Base-by-base conservation (phyloP, 2,329 filamentous ascomycete species). In the Hirsutella rhossiliensis region DNA sequence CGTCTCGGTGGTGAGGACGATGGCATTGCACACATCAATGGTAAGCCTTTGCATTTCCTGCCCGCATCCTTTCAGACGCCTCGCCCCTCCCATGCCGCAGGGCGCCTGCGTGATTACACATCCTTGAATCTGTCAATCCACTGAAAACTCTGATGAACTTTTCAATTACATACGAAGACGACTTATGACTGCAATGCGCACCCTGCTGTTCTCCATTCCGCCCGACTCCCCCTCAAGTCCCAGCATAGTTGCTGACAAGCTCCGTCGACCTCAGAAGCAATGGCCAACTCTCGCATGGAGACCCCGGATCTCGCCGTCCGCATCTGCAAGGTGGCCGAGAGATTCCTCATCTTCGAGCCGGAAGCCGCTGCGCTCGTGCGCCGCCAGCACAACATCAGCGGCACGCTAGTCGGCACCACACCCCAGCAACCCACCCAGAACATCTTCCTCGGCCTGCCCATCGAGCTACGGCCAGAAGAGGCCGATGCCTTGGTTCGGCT, bases 361-460 rank as follows among this genome's bases (percentile, higher is more conserved):
- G 78, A 88, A 58, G 79, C 81, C 50, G 83, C 88, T 47, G 80
- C 84, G 54, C 76, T 82, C 60, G 72, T 95, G 49, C 84, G 92
- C 52, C 80, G 85, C 49, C 71, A 79, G 54, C 77, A 95, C 67
- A 81, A 87, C 60, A 87, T 95, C 55, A 89, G 84, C 57, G 88
- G 88, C 50, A 83, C 92, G 29, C 73, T 95, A 44, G 81, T 86
- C 47, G 92, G 92, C 45, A 89, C 86, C 8, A 79, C 95, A 28
- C 90, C 92, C 2, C 89, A 97, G 64, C 82, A 87, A 45, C 88
- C 89, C 6, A 90, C 94, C 54, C 92, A 98, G 65, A 97, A 95
- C 65, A 76, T 95, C 46, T 97, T 97, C 60, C 76, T 90, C 46
- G 87, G 89, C 39, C 67, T 97, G 41, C 92, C 92, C 3, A 67